Evolutionary conservation across 768 basidiomycete species (phyloP), one percentile per base, ranked within the genome.

Genomic region (Panaeolus papilionaceus): DNA sequence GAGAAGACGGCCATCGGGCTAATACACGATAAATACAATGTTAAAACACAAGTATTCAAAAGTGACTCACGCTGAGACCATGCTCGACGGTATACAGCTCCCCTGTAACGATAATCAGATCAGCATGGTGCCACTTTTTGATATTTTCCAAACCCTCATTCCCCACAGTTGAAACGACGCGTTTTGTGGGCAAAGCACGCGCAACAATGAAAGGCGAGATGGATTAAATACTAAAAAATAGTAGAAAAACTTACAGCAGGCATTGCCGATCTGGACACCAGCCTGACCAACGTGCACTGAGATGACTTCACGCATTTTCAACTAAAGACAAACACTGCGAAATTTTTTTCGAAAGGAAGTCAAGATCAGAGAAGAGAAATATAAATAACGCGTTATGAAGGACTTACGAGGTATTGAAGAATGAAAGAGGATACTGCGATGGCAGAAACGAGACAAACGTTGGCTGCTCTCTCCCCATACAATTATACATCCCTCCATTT

Each of bases 41-140:
- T 70, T 54, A 65, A 63, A 42, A 65, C 51, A 28, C 61, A 7
- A 7, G 14, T 64, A 54, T 33, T 58, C 23, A 18, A 3, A 49
- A 45, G 47, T 45, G 68, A 74, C 91, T 82, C 79, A 98, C 97
- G 80, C 92, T 96, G 68, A 99, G 85, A 78, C 96, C 96, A 81
- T 99, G 98, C 82, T 99, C 98, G 74, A 98, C 91, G 76, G 96
- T 98, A 85, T 99, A 99, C 69, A 99, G 89, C 83, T 98, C 97
- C 97, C 94, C 94, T 95, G 79, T 37, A 75, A 79, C 74, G 54
- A 58, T 58, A 76, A 76, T 74, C 76, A 64, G 72, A 78, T 84
- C 72, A 84, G 82, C 74, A 80, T 78, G 74, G 75, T 70, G 72
- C 75, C 71, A 76, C 75, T 74, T 76, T 72, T 47, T 18, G 66